These are phyloP conservation scores for Claviceps arundinis DNA, from an alignment of 2,329 filamentous ascomycete species.

Conservation along the genomic window DNA sequence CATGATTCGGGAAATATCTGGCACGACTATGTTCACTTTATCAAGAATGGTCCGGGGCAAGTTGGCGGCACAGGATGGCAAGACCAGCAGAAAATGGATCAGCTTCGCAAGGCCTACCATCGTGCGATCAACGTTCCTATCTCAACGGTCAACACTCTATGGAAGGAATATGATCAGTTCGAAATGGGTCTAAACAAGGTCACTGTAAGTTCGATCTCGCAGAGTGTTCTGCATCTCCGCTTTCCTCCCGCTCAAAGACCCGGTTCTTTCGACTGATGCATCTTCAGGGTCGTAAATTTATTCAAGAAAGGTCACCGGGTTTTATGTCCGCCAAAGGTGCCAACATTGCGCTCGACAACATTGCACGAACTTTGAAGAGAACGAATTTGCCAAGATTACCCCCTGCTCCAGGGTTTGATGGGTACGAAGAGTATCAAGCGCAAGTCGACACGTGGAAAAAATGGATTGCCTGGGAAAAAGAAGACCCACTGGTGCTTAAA, in stretches of 20 bases:
- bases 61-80: conserved; percentile 85
- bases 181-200: conserved; percentile 89
- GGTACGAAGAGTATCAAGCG: conserved; percentile 67
- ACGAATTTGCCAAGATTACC: conserved; percentile 70
- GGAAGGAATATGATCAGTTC: conserved; percentile 97
- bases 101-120: conserved; percentile 83
- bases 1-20: conserved; percentile 81
- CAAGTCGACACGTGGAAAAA: conserved; percentile 85
- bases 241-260: neutral
- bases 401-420: conserved; percentile 74
- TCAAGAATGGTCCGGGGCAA: conserved; percentile 75
- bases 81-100: conserved; percentile 95
- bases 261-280: neutral
- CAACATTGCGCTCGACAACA: conserved; percentile 80
- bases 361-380: conserved; percentile 62
- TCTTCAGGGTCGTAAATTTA: conserved; percentile 74
- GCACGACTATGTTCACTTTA: conserved; percentile 89
- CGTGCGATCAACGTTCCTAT: conserved; percentile 80
- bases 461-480: conserved; percentile 94
- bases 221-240: neutral
- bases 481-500: conserved; percentile 76
- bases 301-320: conserved; percentile 80
- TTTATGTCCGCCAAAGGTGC: conserved; percentile 96
- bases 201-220: conserved; percentile 46
- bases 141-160: conserved; percentile 66